A percentile compares a stretch with the other conserved stretches of the same genome.
phyloP scores from a whole-genome alignment of 768 basidiomycete genomes.

The Boletus subcaerulescens region DNA sequence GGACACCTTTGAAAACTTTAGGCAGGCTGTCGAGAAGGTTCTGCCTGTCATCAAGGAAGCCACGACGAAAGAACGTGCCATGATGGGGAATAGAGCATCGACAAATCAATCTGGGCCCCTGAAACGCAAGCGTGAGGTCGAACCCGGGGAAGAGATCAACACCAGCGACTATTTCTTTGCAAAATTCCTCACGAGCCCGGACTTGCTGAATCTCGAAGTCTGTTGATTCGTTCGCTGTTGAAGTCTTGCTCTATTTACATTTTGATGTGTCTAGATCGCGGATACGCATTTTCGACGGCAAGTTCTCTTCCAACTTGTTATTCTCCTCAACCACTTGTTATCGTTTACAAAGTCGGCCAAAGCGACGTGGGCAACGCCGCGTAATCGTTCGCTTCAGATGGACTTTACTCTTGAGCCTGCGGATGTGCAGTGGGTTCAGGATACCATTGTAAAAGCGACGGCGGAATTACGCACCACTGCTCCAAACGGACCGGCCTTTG shows the following conservation, averaged over 20 bases:
- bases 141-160: slow-evolving; percentile 49
- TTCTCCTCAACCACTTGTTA: slow-evolving; percentile 72
- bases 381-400: slow-evolving; percentile 80
- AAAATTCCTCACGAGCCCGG: slow-evolving; percentile 87
- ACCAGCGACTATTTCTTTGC: slow-evolving; percentile 84
- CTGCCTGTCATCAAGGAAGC: slow-evolving; percentile 81
- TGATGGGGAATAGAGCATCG: slow-evolving; percentile 72
- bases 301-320: slow-evolving; percentile 80
- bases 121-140: slow-evolving; percentile 68
- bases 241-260: slow-evolving; percentile 5
- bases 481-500: slow-evolving; percentile 73
- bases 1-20: slow-evolving; percentile 60
- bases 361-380: slow-evolving; percentile 52
- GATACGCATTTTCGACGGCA: slow-evolving; percentile 93
- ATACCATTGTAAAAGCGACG: slow-evolving; percentile 53
- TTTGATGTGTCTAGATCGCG: slow-evolving; percentile 55
- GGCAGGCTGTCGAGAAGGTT: slow-evolving; percentile 66
- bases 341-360: slow-evolving; percentile 72
- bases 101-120: slow-evolving; percentile 35
- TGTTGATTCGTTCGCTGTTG: slow-evolving; percentile 16
- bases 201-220: slow-evolving; percentile 86
- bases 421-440: slow-evolving; percentile 76
- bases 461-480: slow-evolving; percentile 68
- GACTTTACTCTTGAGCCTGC: slow-evolving; percentile 70
- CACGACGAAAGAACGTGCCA: slow-evolving; percentile 81